Conservation (phyloP, 768 basidiomycete genomes). For the Hydnomerulius pinastri region DNA sequence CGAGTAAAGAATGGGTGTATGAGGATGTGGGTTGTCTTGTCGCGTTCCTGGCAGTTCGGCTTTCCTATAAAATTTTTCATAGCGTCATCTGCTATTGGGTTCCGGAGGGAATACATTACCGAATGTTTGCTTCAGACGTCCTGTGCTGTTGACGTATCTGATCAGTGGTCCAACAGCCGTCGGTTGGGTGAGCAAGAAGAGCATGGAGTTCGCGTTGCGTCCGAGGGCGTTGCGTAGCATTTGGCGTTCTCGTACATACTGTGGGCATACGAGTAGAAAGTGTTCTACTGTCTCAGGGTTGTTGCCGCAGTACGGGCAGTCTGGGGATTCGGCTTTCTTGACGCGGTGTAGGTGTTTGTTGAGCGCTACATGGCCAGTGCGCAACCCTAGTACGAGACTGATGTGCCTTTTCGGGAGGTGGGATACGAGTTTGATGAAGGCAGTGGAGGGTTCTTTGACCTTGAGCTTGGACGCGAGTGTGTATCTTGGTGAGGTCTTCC, state of each 20-base stretch:
- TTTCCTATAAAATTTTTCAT: no score
- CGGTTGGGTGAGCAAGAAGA: background rate
- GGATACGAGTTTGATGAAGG: background rate
- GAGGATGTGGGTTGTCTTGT: no score
- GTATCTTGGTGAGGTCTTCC: background rate
- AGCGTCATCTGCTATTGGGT: no score
- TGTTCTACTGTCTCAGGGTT: constrained; percentile 10
- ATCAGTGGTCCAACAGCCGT: background rate
- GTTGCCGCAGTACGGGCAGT: constrained; percentile 17
- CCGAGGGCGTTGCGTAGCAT: background rate
- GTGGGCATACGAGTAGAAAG: constrained; percentile 13
- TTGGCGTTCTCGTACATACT: background rate
- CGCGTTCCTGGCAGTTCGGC: no score
- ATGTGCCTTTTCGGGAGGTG: background rate
- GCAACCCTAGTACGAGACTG: constrained; percentile 18
- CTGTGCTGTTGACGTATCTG: background rate
- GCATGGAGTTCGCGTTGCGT: constrained; percentile 5
- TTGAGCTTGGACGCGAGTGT: background rate
- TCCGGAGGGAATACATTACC: background rate
- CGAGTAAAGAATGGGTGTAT: no score
- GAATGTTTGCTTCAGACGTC: background rate
- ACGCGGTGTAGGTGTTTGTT: constrained; percentile 23
- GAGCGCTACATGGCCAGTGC: constrained; percentile 17
- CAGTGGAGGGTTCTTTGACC: background rate
- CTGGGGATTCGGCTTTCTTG: constrained; percentile 11